Conservation (phyloP, 2,329 filamentous ascomycete genomes). For the Aurifilum marmelostoma region DNA sequence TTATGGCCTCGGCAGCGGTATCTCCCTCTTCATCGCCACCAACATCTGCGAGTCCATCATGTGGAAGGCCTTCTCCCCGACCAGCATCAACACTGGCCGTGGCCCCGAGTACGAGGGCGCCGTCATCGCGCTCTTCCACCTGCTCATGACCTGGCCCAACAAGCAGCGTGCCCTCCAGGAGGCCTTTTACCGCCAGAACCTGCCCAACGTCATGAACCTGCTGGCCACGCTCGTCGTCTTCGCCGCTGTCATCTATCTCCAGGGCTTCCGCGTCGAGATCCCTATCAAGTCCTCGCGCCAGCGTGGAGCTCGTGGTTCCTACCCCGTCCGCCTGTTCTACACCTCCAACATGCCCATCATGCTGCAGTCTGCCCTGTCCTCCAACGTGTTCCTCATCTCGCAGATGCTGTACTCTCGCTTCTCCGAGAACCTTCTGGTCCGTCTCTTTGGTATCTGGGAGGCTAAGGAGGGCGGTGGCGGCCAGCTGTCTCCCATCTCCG, state of each 20-base stretch:
- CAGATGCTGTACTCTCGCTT: constrained; percentile 99
- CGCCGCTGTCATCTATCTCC: constrained; percentile 96
- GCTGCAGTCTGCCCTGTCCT: constrained; percentile 97
- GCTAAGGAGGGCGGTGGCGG: constrained; percentile 92
- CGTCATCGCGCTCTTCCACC: constrained; percentile 96
- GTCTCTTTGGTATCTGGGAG: constrained; percentile 98
- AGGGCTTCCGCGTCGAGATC: constrained; percentile 99
- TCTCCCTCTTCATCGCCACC: constrained; percentile 99
- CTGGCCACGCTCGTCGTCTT: constrained; percentile 92
- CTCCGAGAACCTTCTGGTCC: constrained; percentile 97
- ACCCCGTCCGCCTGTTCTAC: constrained; percentile 99
- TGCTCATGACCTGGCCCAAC: constrained; percentile 97
- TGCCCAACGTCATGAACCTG: constrained; percentile 99
- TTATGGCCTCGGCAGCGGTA: constrained; percentile 96
- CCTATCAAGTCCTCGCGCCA: constrained; percentile 99
- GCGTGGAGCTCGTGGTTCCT: constrained; percentile 96
- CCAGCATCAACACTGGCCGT: constrained; percentile 98
- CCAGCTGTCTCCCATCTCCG: constrained; percentile 90
- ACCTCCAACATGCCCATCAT: constrained; percentile 99
- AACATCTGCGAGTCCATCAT: constrained; percentile 99
- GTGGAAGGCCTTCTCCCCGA: constrained; percentile 99
- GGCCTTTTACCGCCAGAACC: constrained; percentile 98
- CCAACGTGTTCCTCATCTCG: constrained; percentile 98
- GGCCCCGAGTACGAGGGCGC: constrained; percentile 99
- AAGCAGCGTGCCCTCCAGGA: constrained; percentile 98